Evolutionary conservation across 2,329 filamentous ascomycete species (phyloP), one percentile per base, ranked within the genome.

Genomic region (Penicillium sp.): DNA sequence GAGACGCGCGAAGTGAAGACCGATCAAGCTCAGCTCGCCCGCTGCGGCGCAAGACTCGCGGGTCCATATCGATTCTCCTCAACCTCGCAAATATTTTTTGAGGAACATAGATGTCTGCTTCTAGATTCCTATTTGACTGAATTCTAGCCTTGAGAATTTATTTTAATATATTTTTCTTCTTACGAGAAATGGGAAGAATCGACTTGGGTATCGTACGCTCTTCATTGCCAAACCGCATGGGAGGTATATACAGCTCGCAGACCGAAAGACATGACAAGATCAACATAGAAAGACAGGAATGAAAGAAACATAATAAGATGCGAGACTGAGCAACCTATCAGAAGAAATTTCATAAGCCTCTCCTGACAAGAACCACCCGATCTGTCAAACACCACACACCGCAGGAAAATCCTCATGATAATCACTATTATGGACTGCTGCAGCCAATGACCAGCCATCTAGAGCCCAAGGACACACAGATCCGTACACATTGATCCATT

Each of bases 241-340:
- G 67, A 71, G 71, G 68, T 76, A 76, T 76, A 75, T 76, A 77
- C 75, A 76, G 67, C 67, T 69, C 68, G 70, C 66, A 68, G 54
- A 63, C 63, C 59, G 65, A 65, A 67, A 63, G 52, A 69, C 55
- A 66, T 58, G 46, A 54, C 58, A 65, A 61, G 62, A 68, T 67
- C 53, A 65, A 70, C 58, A 71, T 57, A 67, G 61, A 62, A 25
- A 48, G 48, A 61, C 46, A 63, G 63, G 56, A 69, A 68, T 54
- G 67, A 66, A 66, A 63, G 58, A 60, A 58, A 69, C 33, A 53
- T 52, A 57, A 51, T 48, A 64, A 54, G 45, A 67, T 52, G 52
- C 55, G 45, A 52, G 49, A 46, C 54, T 45, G 52, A 38, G 16
- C 51, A 57, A 49, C 22, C 65, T 42, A 46, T 16, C 52, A 59